Conservation (phyloP, 1,139 yeast genomes). For the Diutina neorugosa region DNA sequence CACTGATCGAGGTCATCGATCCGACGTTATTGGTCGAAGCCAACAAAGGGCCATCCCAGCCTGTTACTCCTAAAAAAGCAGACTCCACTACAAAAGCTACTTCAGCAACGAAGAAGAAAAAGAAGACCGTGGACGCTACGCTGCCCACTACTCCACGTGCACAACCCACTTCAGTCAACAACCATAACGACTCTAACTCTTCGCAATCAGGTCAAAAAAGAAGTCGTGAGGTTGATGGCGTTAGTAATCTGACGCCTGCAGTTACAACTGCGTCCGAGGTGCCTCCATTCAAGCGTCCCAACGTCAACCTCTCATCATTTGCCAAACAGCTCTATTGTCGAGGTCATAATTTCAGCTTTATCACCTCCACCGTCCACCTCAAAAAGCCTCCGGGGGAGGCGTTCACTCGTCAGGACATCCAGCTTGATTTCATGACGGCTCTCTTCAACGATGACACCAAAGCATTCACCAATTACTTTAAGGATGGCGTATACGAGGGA, state of each 20-base stretch:
- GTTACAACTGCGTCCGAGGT: neutral
- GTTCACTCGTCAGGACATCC: conserved; percentile 80
- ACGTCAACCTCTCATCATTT: neutral
- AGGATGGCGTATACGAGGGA: conserved; percentile 24
- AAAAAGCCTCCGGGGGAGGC: conserved; percentile 92
- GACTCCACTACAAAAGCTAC: too few species aligned
- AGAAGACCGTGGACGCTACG: too few species aligned
- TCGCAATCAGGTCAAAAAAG: neutral
- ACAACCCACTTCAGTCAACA: too few species aligned
- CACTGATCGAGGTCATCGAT: neutral
- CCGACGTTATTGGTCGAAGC: too few species aligned
- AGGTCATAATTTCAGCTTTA: neutral
- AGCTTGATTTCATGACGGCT: conserved; percentile 60
- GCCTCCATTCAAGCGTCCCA: neutral
- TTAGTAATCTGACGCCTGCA: neutral
- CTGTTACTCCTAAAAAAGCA: too few species aligned
- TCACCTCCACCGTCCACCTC: conserved; percentile 31
- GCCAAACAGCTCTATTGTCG: neutral
- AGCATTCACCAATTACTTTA: conserved; percentile 56
- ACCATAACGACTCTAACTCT: too few species aligned
- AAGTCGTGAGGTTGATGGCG: neutral
- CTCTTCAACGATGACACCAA: conserved; percentile 51
- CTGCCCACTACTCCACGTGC: too few species aligned
- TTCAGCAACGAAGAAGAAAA: too few species aligned
- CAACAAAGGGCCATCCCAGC: too few species aligned